Evolutionary conservation across 176 grass and related monocot species (phyloP).

Genomic region (Typha latifolia): DNA sequence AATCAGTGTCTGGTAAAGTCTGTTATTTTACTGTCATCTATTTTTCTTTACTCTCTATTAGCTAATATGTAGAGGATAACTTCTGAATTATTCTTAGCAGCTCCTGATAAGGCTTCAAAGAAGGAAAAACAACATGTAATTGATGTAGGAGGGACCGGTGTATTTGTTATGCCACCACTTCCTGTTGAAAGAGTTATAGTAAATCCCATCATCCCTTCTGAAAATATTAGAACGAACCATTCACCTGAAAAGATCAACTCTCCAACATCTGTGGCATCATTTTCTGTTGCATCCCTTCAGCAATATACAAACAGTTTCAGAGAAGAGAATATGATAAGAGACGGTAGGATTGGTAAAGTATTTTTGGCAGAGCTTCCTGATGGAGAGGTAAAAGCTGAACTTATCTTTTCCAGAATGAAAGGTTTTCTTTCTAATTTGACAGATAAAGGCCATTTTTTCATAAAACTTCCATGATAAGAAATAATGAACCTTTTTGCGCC

Average conservation of each 20-base stretch:
- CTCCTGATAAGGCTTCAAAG: slow-evolving; percentile 18
- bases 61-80: not conserved
- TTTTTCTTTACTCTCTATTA: not conserved
- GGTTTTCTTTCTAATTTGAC: too few species aligned
- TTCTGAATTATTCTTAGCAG: slow-evolving; percentile 21
- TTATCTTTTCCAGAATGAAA: not conserved
- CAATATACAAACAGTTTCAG: slow-evolving; percentile 85
- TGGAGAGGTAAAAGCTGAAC: slow-evolving; percentile 55
- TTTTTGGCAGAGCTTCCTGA: slow-evolving; percentile 81
- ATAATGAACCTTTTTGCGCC: too few species aligned
- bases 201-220: slow-evolving; percentile 41
- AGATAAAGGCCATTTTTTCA: too few species aligned
- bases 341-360: slow-evolving; percentile 64
- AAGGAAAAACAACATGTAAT: slow-evolving; percentile 57
- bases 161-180: slow-evolving; percentile 37
- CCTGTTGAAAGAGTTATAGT: slow-evolving; percentile 31
- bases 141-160: slow-evolving; percentile 46
- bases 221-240: slow-evolving; percentile 27
- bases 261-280: slow-evolving; percentile 61
- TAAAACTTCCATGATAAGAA: too few species aligned
- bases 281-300: slow-evolving; percentile 68
- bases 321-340: slow-evolving; percentile 82
- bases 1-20: slow-evolving; percentile 38
- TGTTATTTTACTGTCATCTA: not conserved
- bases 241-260: slow-evolving; percentile 35